Conservation (phyloP, 2,329 filamentous ascomycete species). For the Tolypocladium nubicola region DNA sequence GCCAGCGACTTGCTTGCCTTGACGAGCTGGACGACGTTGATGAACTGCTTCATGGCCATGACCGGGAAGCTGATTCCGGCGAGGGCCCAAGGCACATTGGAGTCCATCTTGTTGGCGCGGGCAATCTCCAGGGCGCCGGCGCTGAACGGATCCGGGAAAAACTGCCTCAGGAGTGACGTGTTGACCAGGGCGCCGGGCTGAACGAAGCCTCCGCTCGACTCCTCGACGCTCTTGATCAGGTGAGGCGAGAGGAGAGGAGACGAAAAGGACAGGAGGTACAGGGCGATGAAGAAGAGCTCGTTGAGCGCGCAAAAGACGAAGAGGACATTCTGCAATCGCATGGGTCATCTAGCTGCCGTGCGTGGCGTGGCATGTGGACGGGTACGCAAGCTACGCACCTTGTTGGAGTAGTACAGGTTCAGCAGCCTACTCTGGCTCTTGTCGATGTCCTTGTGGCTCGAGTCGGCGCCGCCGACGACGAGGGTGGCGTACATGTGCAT, state of each 20-base stretch:
- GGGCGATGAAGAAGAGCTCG: constrained; percentile 94
- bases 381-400: constrained; percentile 46
- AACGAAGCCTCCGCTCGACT: constrained; percentile 39
- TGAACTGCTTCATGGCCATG: constrained; percentile 85
- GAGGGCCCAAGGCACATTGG: constrained; percentile 57
- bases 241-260: constrained; percentile 82
- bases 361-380: background rate
- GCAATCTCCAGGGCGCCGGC: constrained; percentile 88
- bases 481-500: constrained; percentile 98
- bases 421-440: constrained; percentile 78
- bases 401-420: constrained; percentile 96
- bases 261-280: constrained; percentile 96
- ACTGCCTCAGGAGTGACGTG: constrained; percentile 56
- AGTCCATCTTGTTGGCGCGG: constrained; percentile 86
- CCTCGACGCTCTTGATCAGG: constrained; percentile 55
- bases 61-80: constrained; percentile 71
- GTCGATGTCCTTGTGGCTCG: constrained; percentile 88
- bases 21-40: constrained; percentile 89
- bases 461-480: constrained; percentile 71
- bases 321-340: constrained; percentile 58
- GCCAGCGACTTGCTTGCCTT: constrained; percentile 89
- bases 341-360: background rate
- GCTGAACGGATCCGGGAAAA: constrained; percentile 85
- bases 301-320: constrained; percentile 87
- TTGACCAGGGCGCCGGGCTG: constrained; percentile 60